These are phyloP conservation scores for Spinacia oleracea DNA, from an alignment of 179 eudicot species.

Conservation along the genomic window DNA sequence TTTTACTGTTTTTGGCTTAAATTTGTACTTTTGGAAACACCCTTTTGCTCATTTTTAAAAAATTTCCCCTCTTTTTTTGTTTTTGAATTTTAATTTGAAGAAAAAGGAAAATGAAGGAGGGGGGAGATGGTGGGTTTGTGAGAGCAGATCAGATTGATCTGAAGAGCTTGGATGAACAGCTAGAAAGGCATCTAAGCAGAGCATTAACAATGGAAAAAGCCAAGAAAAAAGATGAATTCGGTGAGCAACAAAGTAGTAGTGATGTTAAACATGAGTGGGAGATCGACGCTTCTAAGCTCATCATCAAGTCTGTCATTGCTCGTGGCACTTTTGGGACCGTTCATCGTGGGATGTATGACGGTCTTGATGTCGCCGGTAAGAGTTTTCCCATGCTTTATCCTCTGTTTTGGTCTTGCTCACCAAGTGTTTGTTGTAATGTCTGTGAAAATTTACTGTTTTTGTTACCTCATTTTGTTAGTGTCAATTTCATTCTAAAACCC, in stretches of 20 bases:
- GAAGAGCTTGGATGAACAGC: conserved; percentile 87
- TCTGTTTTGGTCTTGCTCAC: not conserved
- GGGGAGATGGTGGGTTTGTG: conserved; percentile 74
- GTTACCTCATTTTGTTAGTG: not conserved
- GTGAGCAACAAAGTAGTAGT: conserved; percentile 10
- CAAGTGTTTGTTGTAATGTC: conserved; percentile 24
- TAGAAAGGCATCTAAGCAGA: conserved; percentile 73
- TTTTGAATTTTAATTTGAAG: not conserved
- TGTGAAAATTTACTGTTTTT: conserved; percentile 13
- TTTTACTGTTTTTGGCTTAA: not conserved
- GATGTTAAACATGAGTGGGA: conserved; percentile 74
- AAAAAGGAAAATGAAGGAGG: conserved; percentile 55
- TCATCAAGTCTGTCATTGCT: conserved; percentile 73
- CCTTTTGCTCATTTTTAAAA: not conserved
- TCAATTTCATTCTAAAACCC: not conserved
- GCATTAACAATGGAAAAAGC: conserved; percentile 72
- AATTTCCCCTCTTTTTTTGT: no score
- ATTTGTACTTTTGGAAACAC: not conserved
- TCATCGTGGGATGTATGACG: conserved; percentile 90
- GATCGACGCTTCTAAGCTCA: conserved; percentile 81
- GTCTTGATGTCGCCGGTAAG: conserved; percentile 86
- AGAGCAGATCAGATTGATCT: conserved; percentile 96
- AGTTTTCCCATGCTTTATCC: not conserved
- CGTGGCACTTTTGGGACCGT: conserved; percentile 98
- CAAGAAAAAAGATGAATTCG: conserved; percentile 40